phyloP scores from a whole-genome alignment of 441 rosid species.

The Adansonia madagascariensis region DNA sequence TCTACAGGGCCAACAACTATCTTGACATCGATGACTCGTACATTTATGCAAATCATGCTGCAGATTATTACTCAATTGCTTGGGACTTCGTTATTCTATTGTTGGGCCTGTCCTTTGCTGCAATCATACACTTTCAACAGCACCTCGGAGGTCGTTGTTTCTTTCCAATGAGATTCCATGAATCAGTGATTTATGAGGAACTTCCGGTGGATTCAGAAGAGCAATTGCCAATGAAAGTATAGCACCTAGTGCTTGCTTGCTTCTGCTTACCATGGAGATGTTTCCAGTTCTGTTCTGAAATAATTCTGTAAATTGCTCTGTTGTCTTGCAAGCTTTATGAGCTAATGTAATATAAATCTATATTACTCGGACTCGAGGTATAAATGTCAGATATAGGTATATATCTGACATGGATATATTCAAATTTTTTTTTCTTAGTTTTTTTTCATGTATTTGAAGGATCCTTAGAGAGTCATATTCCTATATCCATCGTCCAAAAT shows the following conservation, averaged over 20 bases:
- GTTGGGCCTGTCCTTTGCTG: conserved; percentile 26
- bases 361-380: too few species aligned
- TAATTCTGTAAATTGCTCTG: neutral
- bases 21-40: conserved; percentile 32
- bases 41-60: conserved; percentile 44
- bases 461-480: too few species aligned
- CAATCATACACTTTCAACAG: conserved; percentile 40
- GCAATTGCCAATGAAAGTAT: neutral
- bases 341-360: neutral
- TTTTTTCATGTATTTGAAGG: too few species aligned
- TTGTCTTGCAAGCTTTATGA: neutral
- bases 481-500: too few species aligned
- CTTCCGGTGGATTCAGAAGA: conserved; percentile 19
- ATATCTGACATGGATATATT: too few species aligned
- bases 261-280: neutral
- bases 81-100: conserved; percentile 30
- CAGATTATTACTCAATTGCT: conserved; percentile 37
- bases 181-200: conserved; percentile 13
- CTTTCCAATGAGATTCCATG: conserved; percentile 21
- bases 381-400: too few species aligned
- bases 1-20: conserved; percentile 33
- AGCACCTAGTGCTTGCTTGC: neutral
- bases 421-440: too few species aligned
- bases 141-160: conserved; percentile 36
- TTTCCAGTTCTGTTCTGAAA: neutral